Percentiles rank a stretch among this genome's conserved stretches.
Evolutionary conservation across 2,329 filamentous ascomycete species (phyloP).

Genomic region (Penicillium vulpinum): DNA sequence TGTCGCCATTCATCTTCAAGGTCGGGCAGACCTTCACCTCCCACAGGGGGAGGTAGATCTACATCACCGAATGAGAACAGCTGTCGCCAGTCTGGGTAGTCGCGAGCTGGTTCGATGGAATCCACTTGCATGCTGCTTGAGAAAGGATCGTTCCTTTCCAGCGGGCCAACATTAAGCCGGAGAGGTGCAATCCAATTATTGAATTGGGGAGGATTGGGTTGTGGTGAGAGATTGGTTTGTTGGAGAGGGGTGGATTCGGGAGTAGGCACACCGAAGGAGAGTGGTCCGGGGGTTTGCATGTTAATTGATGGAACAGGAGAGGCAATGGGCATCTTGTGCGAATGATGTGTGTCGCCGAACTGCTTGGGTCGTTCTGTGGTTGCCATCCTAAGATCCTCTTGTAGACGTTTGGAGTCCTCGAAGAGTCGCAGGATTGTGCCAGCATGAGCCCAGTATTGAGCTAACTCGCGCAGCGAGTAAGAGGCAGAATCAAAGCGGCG

Average conservation of each 20-base stretch:
- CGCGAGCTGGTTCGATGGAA: constrained; percentile 35
- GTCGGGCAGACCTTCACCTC: constrained; percentile 41
- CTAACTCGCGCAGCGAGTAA: constrained; percentile 43
- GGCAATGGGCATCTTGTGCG: constrained; percentile 21
- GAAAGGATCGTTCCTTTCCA: constrained; percentile 26
- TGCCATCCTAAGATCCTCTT: constrained; percentile 43
- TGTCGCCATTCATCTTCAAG: constrained; percentile 49
- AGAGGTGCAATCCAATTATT: constrained; percentile 35
- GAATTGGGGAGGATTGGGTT: constrained; percentile 28
- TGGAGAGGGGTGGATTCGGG: constrained; percentile 31
- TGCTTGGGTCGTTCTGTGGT: constrained; percentile 35
- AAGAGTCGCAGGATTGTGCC: constrained; percentile 47
- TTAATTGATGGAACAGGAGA: constrained; percentile 20
- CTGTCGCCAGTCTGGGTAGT: constrained; percentile 44
- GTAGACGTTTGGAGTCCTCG: constrained; percentile 45
- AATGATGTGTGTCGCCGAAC: constrained; percentile 17
- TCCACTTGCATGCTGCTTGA: constrained; percentile 31
- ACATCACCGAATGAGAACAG: constrained; percentile 43
- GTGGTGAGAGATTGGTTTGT: constrained; percentile 25
- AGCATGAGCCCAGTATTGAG: constrained; percentile 46
- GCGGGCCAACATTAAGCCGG: constrained; percentile 27
- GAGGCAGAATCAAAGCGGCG: constrained; percentile 47
- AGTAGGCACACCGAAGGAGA: constrained; percentile 32
- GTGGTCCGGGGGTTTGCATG: constrained; percentile 22
- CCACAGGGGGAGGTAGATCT: constrained; percentile 39